Evolutionary conservation across 306 rosid species (phyloP).

Genomic region (Medicago lupulina): DNA sequence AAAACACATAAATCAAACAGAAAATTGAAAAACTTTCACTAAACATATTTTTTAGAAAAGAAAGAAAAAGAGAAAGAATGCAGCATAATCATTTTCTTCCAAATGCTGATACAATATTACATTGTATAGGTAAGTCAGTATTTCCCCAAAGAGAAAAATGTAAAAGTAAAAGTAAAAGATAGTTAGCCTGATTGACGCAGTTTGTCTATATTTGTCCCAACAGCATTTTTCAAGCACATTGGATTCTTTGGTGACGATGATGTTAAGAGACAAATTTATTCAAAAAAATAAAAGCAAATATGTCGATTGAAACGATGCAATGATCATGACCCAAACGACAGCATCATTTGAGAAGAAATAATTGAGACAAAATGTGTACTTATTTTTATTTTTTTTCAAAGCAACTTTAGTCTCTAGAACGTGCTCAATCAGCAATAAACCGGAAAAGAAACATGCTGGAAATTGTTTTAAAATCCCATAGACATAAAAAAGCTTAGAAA

Average conservation of each 20-base stretch:
- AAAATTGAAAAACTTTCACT: too few species aligned
- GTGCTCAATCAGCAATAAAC: slow-evolving; percentile 29
- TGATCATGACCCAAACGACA: slow-evolving; percentile 54
- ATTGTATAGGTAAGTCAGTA: too few species aligned
- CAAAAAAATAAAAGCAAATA: neutral
- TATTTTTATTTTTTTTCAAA: slow-evolving; percentile 44
- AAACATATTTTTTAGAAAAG: too few species aligned
- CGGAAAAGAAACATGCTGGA: neutral
- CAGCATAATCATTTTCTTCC: too few species aligned
- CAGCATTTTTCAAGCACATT: neutral
- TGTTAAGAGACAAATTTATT: slow-evolving; percentile 25
- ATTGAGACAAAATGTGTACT: neutral
- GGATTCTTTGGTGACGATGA: slow-evolving; percentile 50
- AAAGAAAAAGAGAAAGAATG: too few species aligned
- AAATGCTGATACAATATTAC: too few species aligned
- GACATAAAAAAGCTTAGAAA: neutral
- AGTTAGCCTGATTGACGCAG: neutral
- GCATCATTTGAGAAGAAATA: slow-evolving; percentile 48
- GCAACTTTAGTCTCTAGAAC: slow-evolving; percentile 45
- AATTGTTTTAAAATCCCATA: neutral
- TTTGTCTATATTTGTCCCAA: neutral
- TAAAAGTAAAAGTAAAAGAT: neutral
- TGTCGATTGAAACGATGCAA: slow-evolving; percentile 51
- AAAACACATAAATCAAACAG: too few species aligned
- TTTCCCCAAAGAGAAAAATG: too few species aligned